These are phyloP conservation scores for Colletotrichum theobromicola DNA, from an alignment of 2,329 filamentous ascomycete species.

Conservation along the genomic window DNA sequence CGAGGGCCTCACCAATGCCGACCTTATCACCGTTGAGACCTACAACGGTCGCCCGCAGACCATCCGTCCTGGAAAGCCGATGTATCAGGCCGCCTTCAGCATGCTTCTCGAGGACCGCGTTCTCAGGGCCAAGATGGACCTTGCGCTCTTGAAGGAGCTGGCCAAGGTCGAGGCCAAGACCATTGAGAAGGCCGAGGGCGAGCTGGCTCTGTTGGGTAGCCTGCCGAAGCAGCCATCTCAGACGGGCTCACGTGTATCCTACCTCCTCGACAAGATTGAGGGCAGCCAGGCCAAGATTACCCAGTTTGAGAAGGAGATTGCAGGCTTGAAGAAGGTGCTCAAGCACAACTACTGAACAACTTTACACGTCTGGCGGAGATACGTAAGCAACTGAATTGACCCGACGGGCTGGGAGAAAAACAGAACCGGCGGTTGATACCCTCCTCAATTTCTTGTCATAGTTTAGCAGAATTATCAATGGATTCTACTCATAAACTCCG, in stretches of 20 bases:
- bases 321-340: slow-evolving; percentile 73
- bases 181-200: slow-evolving; percentile 80
- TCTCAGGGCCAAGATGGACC: slow-evolving; percentile 74
- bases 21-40: slow-evolving; percentile 80
- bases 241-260: slow-evolving; percentile 69
- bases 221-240: slow-evolving; percentile 75
- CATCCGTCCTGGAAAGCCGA: slow-evolving; percentile 82
- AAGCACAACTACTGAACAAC: slow-evolving; percentile 29
- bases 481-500: not conserved
- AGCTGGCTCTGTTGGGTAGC: slow-evolving; percentile 73
- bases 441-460: not conserved
- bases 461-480: not conserved
- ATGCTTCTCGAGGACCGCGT: slow-evolving; percentile 74
- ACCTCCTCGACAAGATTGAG: slow-evolving; percentile 76
- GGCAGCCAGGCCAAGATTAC: slow-evolving; percentile 77
- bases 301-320: slow-evolving; percentile 75
- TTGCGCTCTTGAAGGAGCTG: slow-evolving; percentile 72
- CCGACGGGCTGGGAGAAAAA: not conserved
- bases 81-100: slow-evolving; percentile 85
- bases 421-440: not conserved
- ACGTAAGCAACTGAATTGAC: not conserved
- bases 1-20: slow-evolving; percentile 80
- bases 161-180: slow-evolving; percentile 74
- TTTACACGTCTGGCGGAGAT: not conserved
- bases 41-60: slow-evolving; percentile 77